Percentiles rank a stretch among this genome's conserved stretches.
phyloP scores from a whole-genome alignment of 2,329 filamentous ascomycete species.

The Botrytis byssoidea region DNA sequence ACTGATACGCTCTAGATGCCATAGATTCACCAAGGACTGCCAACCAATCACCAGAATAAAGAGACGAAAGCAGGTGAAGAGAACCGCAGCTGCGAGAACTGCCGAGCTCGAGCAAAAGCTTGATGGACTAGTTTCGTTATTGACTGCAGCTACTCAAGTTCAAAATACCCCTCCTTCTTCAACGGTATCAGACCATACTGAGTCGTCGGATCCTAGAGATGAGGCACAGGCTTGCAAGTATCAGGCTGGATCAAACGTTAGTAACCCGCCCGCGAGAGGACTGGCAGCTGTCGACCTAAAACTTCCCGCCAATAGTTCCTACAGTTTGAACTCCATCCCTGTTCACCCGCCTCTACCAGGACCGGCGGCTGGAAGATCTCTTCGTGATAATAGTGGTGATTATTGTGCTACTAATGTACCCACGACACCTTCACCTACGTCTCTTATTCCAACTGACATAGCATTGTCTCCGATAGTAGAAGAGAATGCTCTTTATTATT shows the following conservation, averaged over 20 bases:
- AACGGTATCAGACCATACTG: neutral
- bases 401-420: neutral
- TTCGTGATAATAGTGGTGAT: neutral
- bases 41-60: conserved; percentile 21
- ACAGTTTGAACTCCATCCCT: neutral
- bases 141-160: conserved; percentile 5
- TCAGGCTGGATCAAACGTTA: neutral
- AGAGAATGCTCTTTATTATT: conserved; percentile 44
- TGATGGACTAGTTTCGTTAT: conserved; percentile 23
- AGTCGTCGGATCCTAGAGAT: neutral
- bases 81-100: conserved; percentile 23
- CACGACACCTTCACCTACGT: neutral
- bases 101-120: conserved; percentile 28
- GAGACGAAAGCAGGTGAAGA: conserved; percentile 22
- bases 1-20: conserved; percentile 12
- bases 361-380: neutral
- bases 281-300: neutral
- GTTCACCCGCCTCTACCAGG: neutral
- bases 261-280: neutral
- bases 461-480: conserved; percentile 41
- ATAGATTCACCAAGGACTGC: conserved; percentile 24
- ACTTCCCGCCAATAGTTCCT: conserved; percentile 1
- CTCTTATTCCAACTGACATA: conserved; percentile 9
- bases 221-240: neutral
- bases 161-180: neutral